Percentiles rank a stretch among this genome's conserved stretches.
These are phyloP conservation scores for Chlamydomonas incerta DNA, from an alignment of 139 green algal species.

Conservation along the genomic window DNA sequence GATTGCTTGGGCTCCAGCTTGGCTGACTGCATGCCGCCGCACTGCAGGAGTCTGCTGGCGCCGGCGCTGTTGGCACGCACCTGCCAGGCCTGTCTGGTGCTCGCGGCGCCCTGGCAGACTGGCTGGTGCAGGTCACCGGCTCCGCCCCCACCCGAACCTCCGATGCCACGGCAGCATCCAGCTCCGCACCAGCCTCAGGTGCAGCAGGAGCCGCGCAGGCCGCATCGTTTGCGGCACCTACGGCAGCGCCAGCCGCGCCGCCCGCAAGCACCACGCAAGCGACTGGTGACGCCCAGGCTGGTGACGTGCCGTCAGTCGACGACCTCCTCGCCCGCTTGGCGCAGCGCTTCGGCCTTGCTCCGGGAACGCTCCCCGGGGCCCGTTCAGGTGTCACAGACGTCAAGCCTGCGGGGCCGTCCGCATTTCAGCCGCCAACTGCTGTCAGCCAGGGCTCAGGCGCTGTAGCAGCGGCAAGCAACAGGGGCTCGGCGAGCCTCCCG, in stretches of 20 bases:
- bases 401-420: too few species aligned
- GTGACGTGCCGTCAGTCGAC: background rate
- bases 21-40: too few species aligned
- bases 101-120: slow-evolving; percentile 1
- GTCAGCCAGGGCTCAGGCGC: background rate
- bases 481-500: too few species aligned
- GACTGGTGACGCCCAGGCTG: background rate
- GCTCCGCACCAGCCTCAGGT: background rate
- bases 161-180: background rate
- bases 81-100: background rate
- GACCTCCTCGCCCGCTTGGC: slow-evolving; percentile 8
- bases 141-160: background rate
- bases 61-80: background rate
- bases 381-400: background rate
- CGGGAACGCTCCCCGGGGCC: background rate
- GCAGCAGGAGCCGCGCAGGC: too few species aligned
- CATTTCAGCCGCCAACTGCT: background rate
- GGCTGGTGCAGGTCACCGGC: background rate
- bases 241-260: background rate
- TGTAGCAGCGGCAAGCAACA: too few species aligned
- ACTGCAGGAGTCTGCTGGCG: background rate
- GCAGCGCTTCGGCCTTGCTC: slow-evolving; percentile 22
- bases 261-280: background rate
- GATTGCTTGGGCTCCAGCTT: too few species aligned
- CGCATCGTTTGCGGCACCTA: background rate